Percentiles rank a stretch among this genome's conserved stretches.
phyloP scores from a whole-genome alignment of 495 filamentous ascomycete species.

The Tuber brumale region DNA sequence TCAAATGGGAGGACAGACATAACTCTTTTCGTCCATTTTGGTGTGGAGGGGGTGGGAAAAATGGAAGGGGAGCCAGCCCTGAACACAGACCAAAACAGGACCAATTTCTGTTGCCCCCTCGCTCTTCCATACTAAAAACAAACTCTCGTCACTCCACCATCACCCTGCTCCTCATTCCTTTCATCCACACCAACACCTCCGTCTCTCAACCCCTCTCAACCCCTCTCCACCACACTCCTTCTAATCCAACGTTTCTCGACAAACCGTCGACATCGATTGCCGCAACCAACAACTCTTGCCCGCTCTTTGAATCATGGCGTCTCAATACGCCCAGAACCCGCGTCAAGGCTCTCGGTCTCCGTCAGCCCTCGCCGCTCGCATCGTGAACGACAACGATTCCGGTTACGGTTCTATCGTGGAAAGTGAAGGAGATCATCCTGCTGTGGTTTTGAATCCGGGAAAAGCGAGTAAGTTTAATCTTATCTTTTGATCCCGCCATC shows the following conservation, averaged over 20 bases:
- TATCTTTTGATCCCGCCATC: slow-evolving; percentile 50
- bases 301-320: slow-evolving; percentile 21
- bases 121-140: not conserved
- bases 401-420: slow-evolving; percentile 73
- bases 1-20: not conserved
- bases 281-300: slow-evolving; percentile 25
- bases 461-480: slow-evolving; percentile 59
- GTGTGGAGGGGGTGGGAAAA: not conserved
- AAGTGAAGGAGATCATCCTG: slow-evolving; percentile 49
- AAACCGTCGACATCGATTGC: slow-evolving; percentile 16
- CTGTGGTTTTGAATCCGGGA: slow-evolving; percentile 46
- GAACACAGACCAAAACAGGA: not conserved
- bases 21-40: not conserved
- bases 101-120: not conserved
- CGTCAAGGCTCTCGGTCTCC: slow-evolving; percentile 33
- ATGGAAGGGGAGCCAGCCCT: not conserved
- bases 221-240: not conserved
- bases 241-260: slow-evolving; percentile 2
- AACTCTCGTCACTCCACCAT: not conserved
- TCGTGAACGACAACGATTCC: slow-evolving; percentile 72
- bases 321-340: slow-evolving; percentile 35
- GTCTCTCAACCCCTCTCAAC: not conserved
- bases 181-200: not conserved
- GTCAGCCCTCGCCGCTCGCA: slow-evolving; percentile 54
- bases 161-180: not conserved